Evolutionary conservation across 352 stramenopile genomes (phyloP), one percentile per base, ranked within the genome.

Genomic region (Phytophthora tubulina): DNA sequence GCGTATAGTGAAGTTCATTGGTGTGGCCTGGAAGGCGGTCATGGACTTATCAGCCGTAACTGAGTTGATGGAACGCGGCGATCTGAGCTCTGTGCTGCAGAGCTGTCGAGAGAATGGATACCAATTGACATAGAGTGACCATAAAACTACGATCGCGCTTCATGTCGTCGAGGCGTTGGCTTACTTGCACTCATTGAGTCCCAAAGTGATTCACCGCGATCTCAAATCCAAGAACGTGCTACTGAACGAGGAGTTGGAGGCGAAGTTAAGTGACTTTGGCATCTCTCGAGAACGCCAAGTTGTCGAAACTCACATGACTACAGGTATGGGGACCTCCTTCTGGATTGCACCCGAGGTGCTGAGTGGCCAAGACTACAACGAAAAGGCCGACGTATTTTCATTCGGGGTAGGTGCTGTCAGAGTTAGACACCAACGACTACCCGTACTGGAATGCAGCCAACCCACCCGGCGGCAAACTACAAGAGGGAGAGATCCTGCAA

Each of bases 211-310:
- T 32, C 77, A 84, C 49, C 66, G 76, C 6, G 76, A 84, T 49
- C 48, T 84, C 45, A 84, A 84, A 57, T 81, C 73, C 38, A 84
- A 79, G 33, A 75, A 86, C 15, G 77, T 81, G 39, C 75, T 88
- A 53, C 64, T 89, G 15, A 90, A 82, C 52, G 44, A 65, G 2
- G 71, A 82, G 1, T 66, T 86, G 68, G 68, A 88, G 32, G 81
- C 81, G 7, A 93, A 93, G 48, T 66, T 93, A 38, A 91, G 75
- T 35, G 85, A 92, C 70, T 93, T 93, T 79, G 84, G 84, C 27
- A 81, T 86, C 39, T 81, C 78, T 0, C 73, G 81, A 0, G 76
- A 86, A 49, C 67, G 67, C 7, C 50, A 64, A 31, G 60, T 63
- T 15, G 35, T 35, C 3, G 73, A 81, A 11, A 70, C 60, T 14